Evolutionary conservation across 2,329 filamentous ascomycete genomes (phyloP), one percentile per base, ranked within the genome.

Genomic region (Ophiocordyceps polyrhachis-furcata): DNA sequence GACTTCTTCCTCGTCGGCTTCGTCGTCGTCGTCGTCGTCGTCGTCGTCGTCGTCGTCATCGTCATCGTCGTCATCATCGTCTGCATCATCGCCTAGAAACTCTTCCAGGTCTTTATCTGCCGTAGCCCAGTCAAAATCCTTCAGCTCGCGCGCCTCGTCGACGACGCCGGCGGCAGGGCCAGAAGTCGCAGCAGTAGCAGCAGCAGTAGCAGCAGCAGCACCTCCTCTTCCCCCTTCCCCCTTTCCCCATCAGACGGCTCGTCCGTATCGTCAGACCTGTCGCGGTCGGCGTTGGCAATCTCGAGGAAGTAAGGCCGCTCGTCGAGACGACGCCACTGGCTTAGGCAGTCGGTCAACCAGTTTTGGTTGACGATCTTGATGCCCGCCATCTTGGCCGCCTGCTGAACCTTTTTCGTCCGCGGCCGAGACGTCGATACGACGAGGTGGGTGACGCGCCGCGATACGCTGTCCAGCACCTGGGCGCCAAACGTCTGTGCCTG

Each of bases 281-380:
- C 61, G 14, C 74, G 69, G 52, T 86, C 81, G 17, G 79, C 74
- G 0, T 81, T 76, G 44, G 86, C 79, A 2, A 87, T 71, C n/a
- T 81, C 70, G 42, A 93, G 60, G n/a, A 83, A 66, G 55, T 89
- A 94, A 0, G 81, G 79, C 2, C 70, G 70, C 58, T 95, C 88
- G 46, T 91, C 79, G 12, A 93, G 67, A 46, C 75, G 79, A 49
- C 74, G 70, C 91, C 91, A 98, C 58, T 82, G 81, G 23, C 78
- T 81, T 50, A 96, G 76, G 45, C 81, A 93, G 52, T 88, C 82
- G 29, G 80, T 72, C 28, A 98, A 76, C 91, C 91, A 98, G 54
- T 85, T 78, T 44, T 87, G 83, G 52, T 81, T 87, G 42, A 98
- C 91, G 47, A 98, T 93, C 58, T 87, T 88, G 61, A 96, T 83